These are phyloP conservation scores for Phytopythium ostracodes DNA, from an alignment of 352 stramenopile species.

Conservation along the genomic window DNA sequence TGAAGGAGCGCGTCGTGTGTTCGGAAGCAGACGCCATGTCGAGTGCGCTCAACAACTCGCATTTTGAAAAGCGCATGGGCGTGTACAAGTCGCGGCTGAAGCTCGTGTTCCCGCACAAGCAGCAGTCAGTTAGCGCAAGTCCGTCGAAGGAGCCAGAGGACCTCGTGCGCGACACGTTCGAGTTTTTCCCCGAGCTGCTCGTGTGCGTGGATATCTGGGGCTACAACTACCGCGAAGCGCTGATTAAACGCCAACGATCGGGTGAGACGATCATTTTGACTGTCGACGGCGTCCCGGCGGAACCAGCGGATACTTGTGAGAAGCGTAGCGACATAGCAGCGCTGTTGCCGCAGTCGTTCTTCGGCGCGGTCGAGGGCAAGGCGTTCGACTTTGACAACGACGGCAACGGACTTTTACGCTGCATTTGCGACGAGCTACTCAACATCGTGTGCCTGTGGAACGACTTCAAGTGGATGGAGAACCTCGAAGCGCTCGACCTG, in stretches of 20 bases:
- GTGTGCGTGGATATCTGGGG: slow-evolving; percentile 66
- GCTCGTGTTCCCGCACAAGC: slow-evolving; percentile 49
- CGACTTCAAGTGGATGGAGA: slow-evolving; percentile 71
- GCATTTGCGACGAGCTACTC: slow-evolving; percentile 70
- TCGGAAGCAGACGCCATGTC: slow-evolving; percentile 53
- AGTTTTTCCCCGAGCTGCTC: slow-evolving; percentile 67
- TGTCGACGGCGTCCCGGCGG: background rate
- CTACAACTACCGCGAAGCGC: slow-evolving; percentile 37
- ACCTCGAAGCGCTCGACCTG: slow-evolving; percentile 35
- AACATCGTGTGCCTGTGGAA: slow-evolving; percentile 77
- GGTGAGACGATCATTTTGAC: background rate
- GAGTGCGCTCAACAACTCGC: slow-evolving; percentile 62
- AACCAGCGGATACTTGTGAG: background rate
- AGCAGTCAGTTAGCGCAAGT: slow-evolving; percentile 4
- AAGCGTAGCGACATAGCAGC: background rate
- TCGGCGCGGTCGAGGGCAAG: slow-evolving; percentile 30
- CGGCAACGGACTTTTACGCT: slow-evolving; percentile 44
- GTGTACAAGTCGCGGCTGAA: slow-evolving; percentile 70
- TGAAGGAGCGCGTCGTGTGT: slow-evolving; percentile 44
- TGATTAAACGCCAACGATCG: slow-evolving; percentile 16
- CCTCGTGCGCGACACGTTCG: slow-evolving; percentile 52
- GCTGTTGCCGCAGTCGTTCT: slow-evolving; percentile 43
- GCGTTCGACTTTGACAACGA: slow-evolving; percentile 71
- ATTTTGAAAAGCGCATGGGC: slow-evolving; percentile 73
- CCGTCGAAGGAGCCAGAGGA: slow-evolving; percentile 35